These are phyloP conservation scores for Tolypocladium inflatum DNA, from an alignment of 2,329 filamentous ascomycete species.

Conservation along the genomic window DNA sequence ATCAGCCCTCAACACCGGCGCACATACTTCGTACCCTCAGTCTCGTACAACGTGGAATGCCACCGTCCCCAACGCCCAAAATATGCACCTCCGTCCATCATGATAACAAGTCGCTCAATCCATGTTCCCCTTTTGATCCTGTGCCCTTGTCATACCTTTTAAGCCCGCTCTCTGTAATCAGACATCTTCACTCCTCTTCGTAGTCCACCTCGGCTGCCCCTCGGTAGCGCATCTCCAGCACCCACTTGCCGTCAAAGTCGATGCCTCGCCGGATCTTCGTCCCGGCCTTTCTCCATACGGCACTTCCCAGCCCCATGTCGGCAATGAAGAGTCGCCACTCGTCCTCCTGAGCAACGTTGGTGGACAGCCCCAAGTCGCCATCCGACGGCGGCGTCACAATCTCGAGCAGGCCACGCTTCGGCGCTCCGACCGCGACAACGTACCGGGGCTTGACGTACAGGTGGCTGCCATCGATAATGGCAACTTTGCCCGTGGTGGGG, in stretches of 20 bases:
- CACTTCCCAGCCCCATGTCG: slow-evolving; percentile 76
- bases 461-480: slow-evolving; percentile 61
- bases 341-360: slow-evolving; percentile 32
- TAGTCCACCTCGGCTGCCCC: slow-evolving; percentile 19
- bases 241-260: slow-evolving; percentile 82
- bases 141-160: background rate
- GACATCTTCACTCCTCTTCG: slow-evolving; percentile 4
- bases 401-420: slow-evolving; percentile 74
- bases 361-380: slow-evolving; percentile 20
- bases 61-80: background rate
- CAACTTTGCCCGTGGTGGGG: slow-evolving; percentile 60
- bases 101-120: background rate
- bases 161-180: slow-evolving; percentile 3
- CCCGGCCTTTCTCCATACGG: slow-evolving; percentile 77
- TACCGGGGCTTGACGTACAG: slow-evolving; percentile 75
- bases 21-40: background rate
- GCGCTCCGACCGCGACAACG: slow-evolving; percentile 77
- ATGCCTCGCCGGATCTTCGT: slow-evolving; percentile 75
- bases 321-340: slow-evolving; percentile 76
- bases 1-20: background rate
- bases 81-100: background rate
- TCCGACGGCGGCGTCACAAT: slow-evolving; percentile 51
- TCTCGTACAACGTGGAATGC: background rate
- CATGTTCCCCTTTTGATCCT: background rate
- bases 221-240: slow-evolving; percentile 57